A percentile compares a stretch with the other conserved stretches of the same genome.
phyloP scores from a whole-genome alignment of 1,284 basidiomycete species.

The Tranzscheliella williamsii region DNA sequence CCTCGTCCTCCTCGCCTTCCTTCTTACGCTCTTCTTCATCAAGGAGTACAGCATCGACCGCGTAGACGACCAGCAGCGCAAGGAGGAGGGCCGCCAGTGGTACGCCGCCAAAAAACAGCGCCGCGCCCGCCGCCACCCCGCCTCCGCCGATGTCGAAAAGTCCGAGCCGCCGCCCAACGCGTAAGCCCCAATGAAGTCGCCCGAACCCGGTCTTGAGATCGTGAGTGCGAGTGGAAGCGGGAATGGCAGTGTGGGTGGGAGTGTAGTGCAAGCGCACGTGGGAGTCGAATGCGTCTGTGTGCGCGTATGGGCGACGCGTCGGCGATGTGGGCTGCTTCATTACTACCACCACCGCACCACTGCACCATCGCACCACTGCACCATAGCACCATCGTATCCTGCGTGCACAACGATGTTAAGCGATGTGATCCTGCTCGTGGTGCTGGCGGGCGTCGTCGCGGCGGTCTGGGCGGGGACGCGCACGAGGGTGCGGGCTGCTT shows the following conservation, averaged over 20 bases:
- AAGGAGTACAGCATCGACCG: constrained; percentile 68
- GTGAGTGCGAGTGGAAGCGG: too few relatives aligned
- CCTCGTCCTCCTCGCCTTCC: constrained; percentile 37
- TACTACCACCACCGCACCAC: too few relatives aligned
- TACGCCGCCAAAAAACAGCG: constrained; percentile 26
- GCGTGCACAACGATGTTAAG: constrained; percentile 2
- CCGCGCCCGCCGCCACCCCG: too few relatives aligned
- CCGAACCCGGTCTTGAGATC: too few relatives aligned
- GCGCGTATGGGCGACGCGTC: too few relatives aligned
- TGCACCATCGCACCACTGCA: background rate
- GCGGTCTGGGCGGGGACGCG: background rate
- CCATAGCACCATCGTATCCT: background rate
- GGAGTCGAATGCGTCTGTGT: too few relatives aligned
- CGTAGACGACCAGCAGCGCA: constrained; percentile 66
- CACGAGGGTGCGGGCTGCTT: background rate
- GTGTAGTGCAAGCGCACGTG: too few relatives aligned
- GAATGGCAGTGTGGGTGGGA: too few relatives aligned
- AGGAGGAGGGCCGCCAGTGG: constrained; percentile 61
- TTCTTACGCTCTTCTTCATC: constrained; percentile 64
- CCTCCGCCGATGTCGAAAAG: too few relatives aligned
- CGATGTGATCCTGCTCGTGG: constrained; percentile 4
- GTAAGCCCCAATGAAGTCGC: too few relatives aligned
- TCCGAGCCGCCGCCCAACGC: too few relatives aligned
- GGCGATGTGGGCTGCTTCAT: too few relatives aligned
- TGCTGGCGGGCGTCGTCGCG: background rate